Base-by-base conservation (phyloP, 805 yeast species). In the Yarrowia sp. region DNA sequence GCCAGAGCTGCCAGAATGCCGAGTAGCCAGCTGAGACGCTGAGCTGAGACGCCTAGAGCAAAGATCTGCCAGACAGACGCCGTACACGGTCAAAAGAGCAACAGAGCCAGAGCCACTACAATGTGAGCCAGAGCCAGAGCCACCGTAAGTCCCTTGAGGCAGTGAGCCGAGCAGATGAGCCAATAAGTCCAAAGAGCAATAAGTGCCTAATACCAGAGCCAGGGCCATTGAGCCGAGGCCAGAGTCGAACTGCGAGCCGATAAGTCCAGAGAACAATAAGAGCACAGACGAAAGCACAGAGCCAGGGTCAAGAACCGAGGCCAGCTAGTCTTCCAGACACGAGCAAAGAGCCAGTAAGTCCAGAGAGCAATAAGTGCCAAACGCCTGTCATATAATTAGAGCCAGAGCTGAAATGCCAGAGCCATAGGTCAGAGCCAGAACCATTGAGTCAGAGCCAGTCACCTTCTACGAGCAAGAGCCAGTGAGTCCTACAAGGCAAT, bases 1-100 rank as follows among this genome's bases (percentile, higher is more conserved):
- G 58, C 58, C n/a, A 52, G 58, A 52, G 58, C 58, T 52, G 43
- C 58, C 43, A 19, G 58, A 16, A 38, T 12, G 58, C 55, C 11
- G 55, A 50, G 41, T 5, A 50, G 55, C 52, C 36, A 48, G 52
- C 36, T 46, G 52, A 48, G 16, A 26, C 36, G 36, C 55, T 48
- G 52, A 14, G 52, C 19, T 49, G 56, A 49, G 53, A 22, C 35
- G 52, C 35, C 56, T 50, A 50, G 56, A 50, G 56, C 56, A 50
- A 50, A 50, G 40, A 50, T 52, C 58, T 52, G 58, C 43, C 9
- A 8, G 56, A 35, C 56, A 50, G 56, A 35, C 41, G 56, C 56
- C 56, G 10, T 50, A n/a, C n/a, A 50, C 5, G 56, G 56, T 35
- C 56, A 50, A 36, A 50, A 50, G 56, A 35, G 41, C 56, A 5